Percentiles rank a stretch among this genome's conserved stretches.
These are phyloP conservation scores for Emericellopsis cladophorae DNA, from an alignment of 2,329 filamentous ascomycete genomes.

Conservation along the genomic window DNA sequence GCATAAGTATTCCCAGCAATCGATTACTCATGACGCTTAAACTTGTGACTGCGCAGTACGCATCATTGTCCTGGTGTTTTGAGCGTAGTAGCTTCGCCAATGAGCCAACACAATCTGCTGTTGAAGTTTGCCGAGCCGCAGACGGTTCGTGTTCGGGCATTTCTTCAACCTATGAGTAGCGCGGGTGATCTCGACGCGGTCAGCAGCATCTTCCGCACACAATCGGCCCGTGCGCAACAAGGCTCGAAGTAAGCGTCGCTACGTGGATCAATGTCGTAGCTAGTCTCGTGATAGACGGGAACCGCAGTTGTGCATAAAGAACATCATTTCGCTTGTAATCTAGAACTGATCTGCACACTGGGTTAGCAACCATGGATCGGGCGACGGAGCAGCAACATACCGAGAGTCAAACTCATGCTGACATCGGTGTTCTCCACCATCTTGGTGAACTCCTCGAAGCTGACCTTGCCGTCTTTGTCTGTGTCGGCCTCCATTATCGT, in stretches of 20 bases:
- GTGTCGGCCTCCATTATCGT: conserved; percentile 99
- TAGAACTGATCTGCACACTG: conserved; percentile 2
- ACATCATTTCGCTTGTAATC: background rate
- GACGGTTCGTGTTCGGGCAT: too few relatives aligned
- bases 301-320: background rate
- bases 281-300: background rate
- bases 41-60: too few relatives aligned
- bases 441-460: conserved; percentile 96
- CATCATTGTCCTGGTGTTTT: too few relatives aligned
- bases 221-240: too few relatives aligned
- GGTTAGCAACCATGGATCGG: conserved; percentile 2
- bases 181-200: too few relatives aligned
- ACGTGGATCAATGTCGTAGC: background rate
- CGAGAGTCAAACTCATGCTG: conserved; percentile 63
- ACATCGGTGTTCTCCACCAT: conserved; percentile 95
- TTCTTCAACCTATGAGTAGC: too few relatives aligned
- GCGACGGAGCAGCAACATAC: conserved; percentile 25
- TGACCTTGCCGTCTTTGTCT: conserved; percentile 94
- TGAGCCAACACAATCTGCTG: too few relatives aligned
- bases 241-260: background rate
- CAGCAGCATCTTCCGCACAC: too few relatives aligned
- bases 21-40: too few relatives aligned
- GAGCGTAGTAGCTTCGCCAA: too few relatives aligned
- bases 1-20: too few relatives aligned
- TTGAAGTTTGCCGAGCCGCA: too few relatives aligned